A percentile compares a stretch with the other conserved stretches of the same genome.
Conservation (phyloP, 768 basidiomycete species). For the Suillus tomentosus region DNA sequence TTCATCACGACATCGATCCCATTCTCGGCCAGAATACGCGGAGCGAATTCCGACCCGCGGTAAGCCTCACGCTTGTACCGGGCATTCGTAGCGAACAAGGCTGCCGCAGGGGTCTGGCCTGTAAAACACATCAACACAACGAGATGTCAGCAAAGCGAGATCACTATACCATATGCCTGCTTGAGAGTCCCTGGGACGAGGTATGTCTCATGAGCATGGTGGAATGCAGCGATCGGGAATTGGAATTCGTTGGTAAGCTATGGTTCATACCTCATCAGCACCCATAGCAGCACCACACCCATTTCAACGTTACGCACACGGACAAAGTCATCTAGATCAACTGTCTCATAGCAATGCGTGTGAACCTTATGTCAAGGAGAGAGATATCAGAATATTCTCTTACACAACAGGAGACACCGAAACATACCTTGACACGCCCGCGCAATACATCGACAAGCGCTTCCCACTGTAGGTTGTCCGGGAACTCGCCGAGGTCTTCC, state of each 20-base stretch:
- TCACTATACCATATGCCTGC: constrained; percentile 50
- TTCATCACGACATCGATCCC: constrained; percentile 65
- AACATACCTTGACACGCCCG: constrained; percentile 73
- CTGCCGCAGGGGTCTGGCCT: constrained; percentile 67
- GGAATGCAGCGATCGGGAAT: constrained; percentile 79
- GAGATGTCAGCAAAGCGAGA: neutral
- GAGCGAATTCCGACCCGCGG: constrained; percentile 64
- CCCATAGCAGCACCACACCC: neutral
- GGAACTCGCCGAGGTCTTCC: constrained; percentile 53
- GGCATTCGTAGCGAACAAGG: constrained; percentile 80
- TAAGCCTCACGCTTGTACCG: constrained; percentile 66
- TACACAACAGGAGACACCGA: neutral
- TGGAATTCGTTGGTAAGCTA: constrained; percentile 92
- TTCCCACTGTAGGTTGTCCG: constrained; percentile 74
- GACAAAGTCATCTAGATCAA: constrained; percentile 70
- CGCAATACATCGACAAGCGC: constrained; percentile 80
- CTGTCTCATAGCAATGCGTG: constrained; percentile 52
- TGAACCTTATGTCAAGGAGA: constrained; percentile 24
- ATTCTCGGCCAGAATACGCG: constrained; percentile 57
- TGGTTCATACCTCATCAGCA: constrained; percentile 3
- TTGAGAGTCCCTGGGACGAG: constrained; percentile 85
- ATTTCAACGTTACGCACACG: constrained; percentile 45
- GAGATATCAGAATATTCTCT: neutral
- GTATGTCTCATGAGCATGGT: constrained; percentile 89
- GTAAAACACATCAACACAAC: neutral